Base-by-base conservation (phyloP, 1,139 yeast species). In the Saccharomycopsis phalli region DNA sequence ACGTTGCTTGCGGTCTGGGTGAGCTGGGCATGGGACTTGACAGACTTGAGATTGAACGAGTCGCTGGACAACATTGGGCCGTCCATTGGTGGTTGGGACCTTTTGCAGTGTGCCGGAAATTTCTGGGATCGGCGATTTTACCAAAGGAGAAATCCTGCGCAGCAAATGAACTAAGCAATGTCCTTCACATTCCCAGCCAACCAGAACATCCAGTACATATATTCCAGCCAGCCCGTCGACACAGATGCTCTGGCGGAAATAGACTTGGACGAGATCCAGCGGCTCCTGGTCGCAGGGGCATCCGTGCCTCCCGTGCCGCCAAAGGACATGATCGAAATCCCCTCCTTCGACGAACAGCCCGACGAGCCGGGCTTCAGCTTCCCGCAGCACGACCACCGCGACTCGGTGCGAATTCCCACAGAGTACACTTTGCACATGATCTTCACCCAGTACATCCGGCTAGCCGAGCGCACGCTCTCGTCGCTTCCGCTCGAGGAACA, bases 351-450 rank as follows among this genome's bases (percentile, higher is more conserved):
- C 21, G 42, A 40, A 13, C 18, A 4, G 36, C 36, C 37, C n/a
- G n/a, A 17, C n/a, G 5, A 17, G 22, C 11, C 32, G 18, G 42
- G 40, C 3, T 44, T 44, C 33, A 44, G 47, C 21, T 44, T 44
- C 28, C 47, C 47, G 11, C n/a, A 26, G 32, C 31, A 8, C 20
- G 39, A 14, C n/a, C 38, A 14, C 29, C 45, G 14, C 28, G 42
- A 13, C 22, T 41, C 3, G 36, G 32, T 7, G 35, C 42, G n/a
- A 53, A 76, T 86, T 23, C 93, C 95, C 0, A 83, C 95, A 0
- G 97, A 88, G 53, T 91, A 91, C 56, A 93, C 98, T 0, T 65
- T 91, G 45, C 97, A 93, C 59, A 87, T 93, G 25, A 69, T 93
- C 31, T 93, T 93, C 58, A 86, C 98, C 2, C 95, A 87, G 61